phyloP scores from a whole-genome alignment of 202 grass and related monocot species.

The Hordeum pubiflorum region DNA sequence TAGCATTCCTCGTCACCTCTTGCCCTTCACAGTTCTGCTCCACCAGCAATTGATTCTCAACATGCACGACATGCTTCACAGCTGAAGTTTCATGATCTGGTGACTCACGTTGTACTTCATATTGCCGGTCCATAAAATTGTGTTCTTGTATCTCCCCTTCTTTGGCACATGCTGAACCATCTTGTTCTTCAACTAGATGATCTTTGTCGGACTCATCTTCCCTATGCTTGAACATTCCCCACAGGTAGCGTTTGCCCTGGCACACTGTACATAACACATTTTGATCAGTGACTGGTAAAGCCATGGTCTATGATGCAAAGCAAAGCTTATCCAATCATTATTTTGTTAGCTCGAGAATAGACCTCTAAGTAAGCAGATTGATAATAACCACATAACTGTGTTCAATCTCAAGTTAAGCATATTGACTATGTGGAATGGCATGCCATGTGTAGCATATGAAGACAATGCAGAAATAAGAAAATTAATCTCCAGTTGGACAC shows the following conservation, averaged over 20 bases:
- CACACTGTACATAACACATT: constrained; percentile 37
- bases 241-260: constrained; percentile 51
- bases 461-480: neutral
- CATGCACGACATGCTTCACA: constrained; percentile 8
- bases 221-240: constrained; percentile 51
- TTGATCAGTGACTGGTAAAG: neutral
- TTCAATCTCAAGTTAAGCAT: neutral
- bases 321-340: neutral
- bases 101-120: neutral
- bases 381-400: neutral
- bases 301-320: neutral
- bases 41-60: neutral
- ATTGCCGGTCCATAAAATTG: neutral
- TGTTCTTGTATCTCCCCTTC: constrained; percentile 14
- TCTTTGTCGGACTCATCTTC: constrained; percentile 4
- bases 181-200: constrained; percentile 16
- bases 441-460: neutral
- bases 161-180: constrained; percentile 8
- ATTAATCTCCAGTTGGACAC: neutral
- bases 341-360: neutral
- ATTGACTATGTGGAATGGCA: neutral
- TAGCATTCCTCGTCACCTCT: neutral
- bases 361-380: neutral
- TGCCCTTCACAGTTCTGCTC: neutral
- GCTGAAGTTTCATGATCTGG: neutral